phyloP scores from a whole-genome alignment of 768 basidiomycete species.

The Exidia glandulosa region DNA sequence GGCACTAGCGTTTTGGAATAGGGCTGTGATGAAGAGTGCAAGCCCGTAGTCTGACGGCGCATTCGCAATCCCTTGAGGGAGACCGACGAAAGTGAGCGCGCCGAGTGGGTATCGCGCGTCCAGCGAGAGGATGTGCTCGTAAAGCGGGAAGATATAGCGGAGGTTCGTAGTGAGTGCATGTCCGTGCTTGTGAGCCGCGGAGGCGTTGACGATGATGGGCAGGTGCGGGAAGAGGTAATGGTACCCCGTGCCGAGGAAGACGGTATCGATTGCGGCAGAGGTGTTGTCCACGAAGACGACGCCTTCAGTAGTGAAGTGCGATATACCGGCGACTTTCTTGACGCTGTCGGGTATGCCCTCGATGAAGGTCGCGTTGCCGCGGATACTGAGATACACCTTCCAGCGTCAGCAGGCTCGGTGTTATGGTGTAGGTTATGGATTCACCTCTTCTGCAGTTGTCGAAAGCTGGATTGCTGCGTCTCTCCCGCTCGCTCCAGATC shows the following conservation, averaged over 20 bases:
- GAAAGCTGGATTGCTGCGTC: slow-evolving; percentile 36
- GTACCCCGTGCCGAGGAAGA: slow-evolving; percentile 49
- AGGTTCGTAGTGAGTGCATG: slow-evolving; percentile 33
- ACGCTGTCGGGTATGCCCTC: neutral
- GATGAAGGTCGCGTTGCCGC: neutral
- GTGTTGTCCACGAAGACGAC: slow-evolving; percentile 41
- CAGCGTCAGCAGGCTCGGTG: neutral
- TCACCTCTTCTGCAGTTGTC: slow-evolving; percentile 31
- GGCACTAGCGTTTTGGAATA: slow-evolving; percentile 29
- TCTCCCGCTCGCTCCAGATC: slow-evolving; percentile 34
- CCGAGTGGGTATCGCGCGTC: slow-evolving; percentile 35
- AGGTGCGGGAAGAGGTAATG: slow-evolving; percentile 41
- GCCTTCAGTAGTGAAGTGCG: slow-evolving; percentile 33
- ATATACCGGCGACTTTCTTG: slow-evolving; percentile 30
- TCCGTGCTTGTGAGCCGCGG: neutral
- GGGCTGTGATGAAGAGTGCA: slow-evolving; percentile 33
- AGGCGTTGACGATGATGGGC: neutral
- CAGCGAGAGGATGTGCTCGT: slow-evolving; percentile 42
- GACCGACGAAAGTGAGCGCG: slow-evolving; percentile 46
- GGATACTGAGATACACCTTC: neutral
- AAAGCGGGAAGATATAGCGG: slow-evolving; percentile 44
- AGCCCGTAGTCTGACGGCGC: slow-evolving; percentile 42
- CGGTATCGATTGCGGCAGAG: slow-evolving; percentile 28
- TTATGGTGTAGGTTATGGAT: neutral
- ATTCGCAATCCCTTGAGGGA: slow-evolving; percentile 37